Base-by-base conservation (phyloP, 2,329 filamentous ascomycete species). In the Venturia aucupariae region DNA sequence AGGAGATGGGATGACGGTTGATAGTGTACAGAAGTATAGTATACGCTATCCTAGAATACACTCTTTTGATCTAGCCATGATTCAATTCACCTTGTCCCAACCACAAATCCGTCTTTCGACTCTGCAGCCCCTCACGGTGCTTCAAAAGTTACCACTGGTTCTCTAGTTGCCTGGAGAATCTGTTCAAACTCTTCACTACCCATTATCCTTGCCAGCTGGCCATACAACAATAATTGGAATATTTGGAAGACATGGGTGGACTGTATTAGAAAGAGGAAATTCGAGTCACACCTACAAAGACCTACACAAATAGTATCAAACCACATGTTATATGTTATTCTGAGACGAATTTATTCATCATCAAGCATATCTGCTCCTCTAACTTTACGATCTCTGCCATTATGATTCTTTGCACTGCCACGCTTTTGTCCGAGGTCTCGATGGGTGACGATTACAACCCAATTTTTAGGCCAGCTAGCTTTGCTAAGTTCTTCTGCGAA, bases 401-500 rank as follows among this genome's bases (percentile, higher is more conserved):
- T 17, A 42, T 22, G 22, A 17, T 32, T 51, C 15, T 62, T 62
- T 17, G 22, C 30, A 30, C 24, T 24, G 17, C 60, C 60, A 24
- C 27, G 39, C 54, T 68, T 68, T 63, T 63, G 68, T 11, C 66
- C 68, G 30, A 70, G 51, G 64, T 70, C 68, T 24, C 68, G 64
- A 64, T 71, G 70, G 5, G 64, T 48, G 15, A 70, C 35, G 38
- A 66, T n/a, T n/a, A 72, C 46, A 11, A 64, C 54, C 68, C 68
- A 68, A 2, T 65, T 65, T 30, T 57, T 65, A 17, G 67, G 67
- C 70, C 67, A 69, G n/a, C 57, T 55, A 27, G 42, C 55, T 51
- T 48, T 60, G 17, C 66, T 64, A 22, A 72, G 65, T 42, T 71
- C 70, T 46, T 67, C 66, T 46, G 69, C 69, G 65, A 71, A 72